Evolutionary conservation across 768 basidiomycete genomes (phyloP).

Genomic region (Trametes sanguinea): DNA sequence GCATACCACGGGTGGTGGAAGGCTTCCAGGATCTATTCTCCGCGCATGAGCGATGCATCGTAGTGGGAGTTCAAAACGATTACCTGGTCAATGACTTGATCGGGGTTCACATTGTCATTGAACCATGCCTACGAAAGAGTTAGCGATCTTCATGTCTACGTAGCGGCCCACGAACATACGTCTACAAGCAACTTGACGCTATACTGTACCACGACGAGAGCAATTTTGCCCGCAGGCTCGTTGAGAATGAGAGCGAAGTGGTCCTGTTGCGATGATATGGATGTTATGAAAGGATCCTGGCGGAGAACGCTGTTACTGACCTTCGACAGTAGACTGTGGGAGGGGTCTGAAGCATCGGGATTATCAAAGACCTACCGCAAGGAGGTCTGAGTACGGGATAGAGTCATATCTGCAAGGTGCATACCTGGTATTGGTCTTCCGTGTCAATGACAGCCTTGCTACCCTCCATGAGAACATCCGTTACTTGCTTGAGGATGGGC

Average conservation of each 20-base stretch:
- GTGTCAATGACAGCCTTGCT: slow-evolving; percentile 70
- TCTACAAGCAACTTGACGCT: slow-evolving; percentile 59
- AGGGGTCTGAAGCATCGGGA: slow-evolving; percentile 67
- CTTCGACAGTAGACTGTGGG: slow-evolving; percentile 73
- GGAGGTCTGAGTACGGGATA: neutral
- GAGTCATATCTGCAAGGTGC: neutral
- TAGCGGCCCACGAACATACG: slow-evolving; percentile 28
- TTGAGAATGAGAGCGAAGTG: slow-evolving; percentile 74
- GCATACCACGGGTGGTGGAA: slow-evolving; percentile 75
- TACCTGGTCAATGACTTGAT: slow-evolving; percentile 48
- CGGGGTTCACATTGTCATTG: slow-evolving; percentile 45
- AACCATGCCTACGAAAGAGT: slow-evolving; percentile 46
- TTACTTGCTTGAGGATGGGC: slow-evolving; percentile 64
- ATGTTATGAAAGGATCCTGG: too few species aligned
- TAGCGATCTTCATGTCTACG: neutral
- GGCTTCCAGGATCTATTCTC: slow-evolving; percentile 53
- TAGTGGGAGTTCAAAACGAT: neutral
- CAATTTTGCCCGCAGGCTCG: slow-evolving; percentile 75
- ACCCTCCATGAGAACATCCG: slow-evolving; percentile 56
- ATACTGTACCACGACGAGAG: slow-evolving; percentile 64
- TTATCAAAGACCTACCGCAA: slow-evolving; percentile 61
- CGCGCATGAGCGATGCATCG: neutral
- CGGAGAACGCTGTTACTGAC: slow-evolving; percentile 30
- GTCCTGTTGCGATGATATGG: slow-evolving; percentile 42
- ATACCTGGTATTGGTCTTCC: slow-evolving; percentile 66